Evolutionary conservation across 1,284 basidiomycete species (phyloP).

Genomic region (Apiotrichum siamense): DNA sequence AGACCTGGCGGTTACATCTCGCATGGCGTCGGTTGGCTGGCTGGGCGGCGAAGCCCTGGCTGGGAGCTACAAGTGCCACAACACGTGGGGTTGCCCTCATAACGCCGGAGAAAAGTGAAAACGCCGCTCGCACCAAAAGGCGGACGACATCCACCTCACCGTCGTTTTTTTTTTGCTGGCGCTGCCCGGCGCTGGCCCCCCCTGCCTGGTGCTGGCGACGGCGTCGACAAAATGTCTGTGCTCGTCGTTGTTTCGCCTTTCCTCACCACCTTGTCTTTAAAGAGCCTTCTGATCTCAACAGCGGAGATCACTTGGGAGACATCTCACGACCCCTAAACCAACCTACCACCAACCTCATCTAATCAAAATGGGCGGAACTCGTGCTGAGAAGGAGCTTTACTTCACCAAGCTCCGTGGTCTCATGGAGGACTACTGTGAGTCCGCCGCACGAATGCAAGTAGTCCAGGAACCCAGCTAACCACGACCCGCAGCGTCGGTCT

Average conservation of each 20-base stretch:
- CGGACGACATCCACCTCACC: neutral
- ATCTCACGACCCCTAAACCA: conserved; percentile 8
- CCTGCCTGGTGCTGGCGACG: neutral
- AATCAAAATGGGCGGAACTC: conserved; percentile 78
- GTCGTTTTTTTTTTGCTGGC: neutral
- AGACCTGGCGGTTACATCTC: too few relatives aligned
- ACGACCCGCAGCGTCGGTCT: conserved; percentile 85
- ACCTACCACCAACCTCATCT: conserved; percentile 21
- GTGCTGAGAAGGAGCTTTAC: conserved; percentile 87
- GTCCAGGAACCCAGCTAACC: too few relatives aligned
- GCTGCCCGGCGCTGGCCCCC: neutral
- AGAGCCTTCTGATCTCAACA: conserved; percentile 45
- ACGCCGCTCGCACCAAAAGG: neutral
- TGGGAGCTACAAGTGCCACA: too few relatives aligned
- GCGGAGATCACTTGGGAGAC: conserved; percentile 47
- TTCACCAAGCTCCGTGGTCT: conserved; percentile 92
- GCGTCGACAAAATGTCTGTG: neutral
- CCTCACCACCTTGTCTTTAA: conserved; percentile 43
- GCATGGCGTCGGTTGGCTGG: too few relatives aligned
- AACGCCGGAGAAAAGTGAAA: neutral
- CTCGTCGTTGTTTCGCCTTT: conserved; percentile 10
- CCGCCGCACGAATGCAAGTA: too few relatives aligned
- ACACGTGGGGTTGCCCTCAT: neutral
- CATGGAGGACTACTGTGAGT: conserved; percentile 80
- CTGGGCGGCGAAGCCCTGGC: too few relatives aligned